Conservation (phyloP, 2,329 filamentous ascomycete genomes). For the Grosmannia penicillata region DNA sequence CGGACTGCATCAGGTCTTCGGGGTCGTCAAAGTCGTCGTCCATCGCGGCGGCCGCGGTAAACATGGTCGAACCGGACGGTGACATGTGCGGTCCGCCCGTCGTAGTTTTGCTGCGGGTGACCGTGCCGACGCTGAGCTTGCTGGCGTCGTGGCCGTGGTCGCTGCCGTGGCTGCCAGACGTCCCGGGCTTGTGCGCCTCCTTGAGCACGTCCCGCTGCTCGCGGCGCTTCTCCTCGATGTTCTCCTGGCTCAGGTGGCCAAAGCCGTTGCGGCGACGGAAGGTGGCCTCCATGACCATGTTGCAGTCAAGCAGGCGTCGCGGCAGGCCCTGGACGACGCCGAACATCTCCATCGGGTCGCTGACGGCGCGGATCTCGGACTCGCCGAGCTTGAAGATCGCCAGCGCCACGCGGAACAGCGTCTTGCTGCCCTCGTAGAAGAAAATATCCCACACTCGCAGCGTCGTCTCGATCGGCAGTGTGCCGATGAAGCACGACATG, state of each 20-base stretch:
- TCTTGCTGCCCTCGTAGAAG: slow-evolving; percentile 90
- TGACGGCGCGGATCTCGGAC: slow-evolving; percentile 60
- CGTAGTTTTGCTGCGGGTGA: too few relatives aligned
- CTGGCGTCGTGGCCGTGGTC: slow-evolving; percentile 12
- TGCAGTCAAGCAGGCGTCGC: slow-evolving; percentile 66
- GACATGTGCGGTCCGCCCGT: too few relatives aligned
- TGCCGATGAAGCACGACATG: slow-evolving; percentile 93
- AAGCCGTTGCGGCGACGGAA: slow-evolving; percentile 70
- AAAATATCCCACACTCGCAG: slow-evolving; percentile 91
- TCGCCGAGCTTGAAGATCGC: slow-evolving; percentile 86
- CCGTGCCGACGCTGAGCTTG: neutral
- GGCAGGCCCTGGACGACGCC: slow-evolving; percentile 84
- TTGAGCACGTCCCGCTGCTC: slow-evolving; percentile 44
- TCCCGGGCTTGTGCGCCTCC: slow-evolving; percentile 26
- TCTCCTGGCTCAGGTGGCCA: slow-evolving; percentile 65
- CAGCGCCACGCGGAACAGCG: slow-evolving; percentile 79
- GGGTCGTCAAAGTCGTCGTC: neutral
- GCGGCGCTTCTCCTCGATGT: slow-evolving; percentile 61
- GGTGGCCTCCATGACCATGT: slow-evolving; percentile 66
- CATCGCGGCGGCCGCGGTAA: too few relatives aligned
- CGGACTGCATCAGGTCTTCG: too few relatives aligned
- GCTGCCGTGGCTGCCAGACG: slow-evolving; percentile 12
- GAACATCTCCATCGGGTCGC: slow-evolving; percentile 89
- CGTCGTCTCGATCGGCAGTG: slow-evolving; percentile 79
- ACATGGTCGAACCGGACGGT: too few relatives aligned